Percentiles rank a stretch among this genome's conserved stretches.
phyloP scores from a whole-genome alignment of 2,329 filamentous ascomycete species.

The Phaeosphaeriaceae sp. region DNA sequence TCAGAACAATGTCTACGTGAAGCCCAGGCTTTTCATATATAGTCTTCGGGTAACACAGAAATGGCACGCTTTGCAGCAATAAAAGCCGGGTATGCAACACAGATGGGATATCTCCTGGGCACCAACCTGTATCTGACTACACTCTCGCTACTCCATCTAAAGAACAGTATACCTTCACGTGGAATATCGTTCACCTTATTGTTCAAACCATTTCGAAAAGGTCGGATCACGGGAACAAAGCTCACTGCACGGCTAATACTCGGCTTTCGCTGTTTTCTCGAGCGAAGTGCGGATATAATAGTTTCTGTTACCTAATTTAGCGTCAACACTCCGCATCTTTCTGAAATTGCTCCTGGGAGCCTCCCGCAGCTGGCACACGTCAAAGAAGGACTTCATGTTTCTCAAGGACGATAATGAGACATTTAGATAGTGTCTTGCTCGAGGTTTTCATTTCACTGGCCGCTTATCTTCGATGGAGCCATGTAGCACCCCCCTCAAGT shows the following conservation, averaged over 20 bases:
- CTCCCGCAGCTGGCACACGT: neutral
- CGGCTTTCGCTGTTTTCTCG: constrained; percentile 16
- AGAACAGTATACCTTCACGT: too few species aligned
- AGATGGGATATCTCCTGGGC: too few species aligned
- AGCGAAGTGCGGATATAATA: constrained; percentile 3
- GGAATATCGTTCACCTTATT: too few species aligned
- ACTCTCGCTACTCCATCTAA: too few species aligned
- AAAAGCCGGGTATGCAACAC: too few species aligned
- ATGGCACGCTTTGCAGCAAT: too few species aligned
- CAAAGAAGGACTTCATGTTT: neutral
- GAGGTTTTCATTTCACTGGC: neutral
- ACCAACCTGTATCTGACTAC: too few species aligned
- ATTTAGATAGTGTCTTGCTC: neutral
- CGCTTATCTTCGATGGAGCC: neutral
- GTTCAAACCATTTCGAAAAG: too few species aligned
- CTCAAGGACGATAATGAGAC: neutral
- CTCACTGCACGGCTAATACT: neutral
- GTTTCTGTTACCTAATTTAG: constrained; percentile 30
- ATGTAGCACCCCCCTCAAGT: neutral
- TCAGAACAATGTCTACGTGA: too few species aligned
- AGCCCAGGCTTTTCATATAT: too few species aligned
- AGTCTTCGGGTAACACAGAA: too few species aligned
- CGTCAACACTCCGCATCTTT: constrained; percentile 17
- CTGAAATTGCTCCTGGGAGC: constrained; percentile 1
- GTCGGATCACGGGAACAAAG: neutral